phyloP scores from a whole-genome alignment of 1,139 yeast species.

The Candida mesenterica region DNA sequence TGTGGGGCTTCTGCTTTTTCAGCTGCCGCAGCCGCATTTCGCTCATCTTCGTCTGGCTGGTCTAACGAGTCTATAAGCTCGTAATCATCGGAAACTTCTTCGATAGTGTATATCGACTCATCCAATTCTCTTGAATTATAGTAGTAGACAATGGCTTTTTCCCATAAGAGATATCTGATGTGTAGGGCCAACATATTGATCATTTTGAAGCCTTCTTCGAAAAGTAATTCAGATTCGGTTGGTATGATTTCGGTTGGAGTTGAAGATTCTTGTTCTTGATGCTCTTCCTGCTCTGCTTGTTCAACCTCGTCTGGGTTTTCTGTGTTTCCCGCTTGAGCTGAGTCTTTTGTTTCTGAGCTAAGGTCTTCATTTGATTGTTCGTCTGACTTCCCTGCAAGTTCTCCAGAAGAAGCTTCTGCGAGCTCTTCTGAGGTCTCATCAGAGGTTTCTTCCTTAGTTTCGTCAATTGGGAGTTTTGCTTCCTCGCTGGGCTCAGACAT shows the following conservation, averaged over 20 bases:
- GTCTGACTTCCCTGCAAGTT: no score
- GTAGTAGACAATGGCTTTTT: constrained; percentile 63
- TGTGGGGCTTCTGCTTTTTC: constrained; percentile 22
- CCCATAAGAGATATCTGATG: constrained; percentile 69
- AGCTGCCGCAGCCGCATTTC: constrained; percentile 12
- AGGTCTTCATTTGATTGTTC: no score
- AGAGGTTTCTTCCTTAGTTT: no score
- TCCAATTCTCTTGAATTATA: constrained; percentile 33
- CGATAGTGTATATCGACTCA: constrained; percentile 25
- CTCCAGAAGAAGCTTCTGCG: no score
- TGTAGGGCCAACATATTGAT: constrained; percentile 59
- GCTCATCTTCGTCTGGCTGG: constrained; percentile 16
- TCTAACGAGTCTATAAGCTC: constrained; percentile 37
- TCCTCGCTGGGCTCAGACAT: no score
- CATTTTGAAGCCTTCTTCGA: constrained; percentile 50
- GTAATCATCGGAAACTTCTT: constrained; percentile 39
- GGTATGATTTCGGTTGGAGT: no score
- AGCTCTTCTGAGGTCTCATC: no score
- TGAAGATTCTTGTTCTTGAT: no score
- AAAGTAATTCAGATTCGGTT: constrained; percentile 23
- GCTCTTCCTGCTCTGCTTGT: neutral
- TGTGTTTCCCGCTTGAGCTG: constrained; percentile 11
- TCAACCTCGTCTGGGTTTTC: no score
- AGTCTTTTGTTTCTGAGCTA: constrained; percentile 10
- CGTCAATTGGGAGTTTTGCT: no score